Evolutionary conservation across 2,329 filamentous ascomycete genomes (phyloP), one percentile per base, ranked within the genome.

Genomic region (Colletotrichum simmondsii): DNA sequence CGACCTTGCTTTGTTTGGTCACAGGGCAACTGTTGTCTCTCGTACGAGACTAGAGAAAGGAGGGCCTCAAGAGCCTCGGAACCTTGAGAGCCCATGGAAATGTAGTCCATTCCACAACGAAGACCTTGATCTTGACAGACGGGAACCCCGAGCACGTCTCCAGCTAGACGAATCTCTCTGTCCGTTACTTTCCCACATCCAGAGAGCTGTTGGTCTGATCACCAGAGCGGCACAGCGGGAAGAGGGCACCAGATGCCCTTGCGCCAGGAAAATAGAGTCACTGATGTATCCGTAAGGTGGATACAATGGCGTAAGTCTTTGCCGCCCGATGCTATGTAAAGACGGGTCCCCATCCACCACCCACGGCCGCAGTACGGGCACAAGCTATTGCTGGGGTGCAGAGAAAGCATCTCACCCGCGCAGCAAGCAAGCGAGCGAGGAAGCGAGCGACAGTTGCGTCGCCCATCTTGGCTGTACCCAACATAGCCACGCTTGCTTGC

Each of bases 401-500:
- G 16, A 49, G 42, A 22, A 11, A 22, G 42, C 42, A 49, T 49
- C 42, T 49, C 42, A 22, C 42, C 42, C 19, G 42, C 19, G 8
- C 37, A 42, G 16, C 37, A 42, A 42, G 37, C 37, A 42, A 56
- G 26, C 19, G 22, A 56, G 53, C 22, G 53, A 24, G 24, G 5
- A 22, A 28, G 53, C 11, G 26, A 56, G 26, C 54, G n/a, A 58
- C 19, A 59, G 42, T 24, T 37, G 46, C 62, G 54, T 59, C 30
- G 32, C 62, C 53, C 53, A 53, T 59, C 70, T 72, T 70, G 66
- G 70, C 70, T 46, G 19, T 69, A 22, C 54, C 42, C 30, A n/a
- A 59, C 70, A 72, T 70, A 72, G 70, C 70, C 70, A 72, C 70
- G 10, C 35, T 60, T 32, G 66, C 54, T 72, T 72, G 70, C 66